phyloP scores from a whole-genome alignment of 2,329 filamentous ascomycete species.

The Mycosphaerelloides madeirae region DNA sequence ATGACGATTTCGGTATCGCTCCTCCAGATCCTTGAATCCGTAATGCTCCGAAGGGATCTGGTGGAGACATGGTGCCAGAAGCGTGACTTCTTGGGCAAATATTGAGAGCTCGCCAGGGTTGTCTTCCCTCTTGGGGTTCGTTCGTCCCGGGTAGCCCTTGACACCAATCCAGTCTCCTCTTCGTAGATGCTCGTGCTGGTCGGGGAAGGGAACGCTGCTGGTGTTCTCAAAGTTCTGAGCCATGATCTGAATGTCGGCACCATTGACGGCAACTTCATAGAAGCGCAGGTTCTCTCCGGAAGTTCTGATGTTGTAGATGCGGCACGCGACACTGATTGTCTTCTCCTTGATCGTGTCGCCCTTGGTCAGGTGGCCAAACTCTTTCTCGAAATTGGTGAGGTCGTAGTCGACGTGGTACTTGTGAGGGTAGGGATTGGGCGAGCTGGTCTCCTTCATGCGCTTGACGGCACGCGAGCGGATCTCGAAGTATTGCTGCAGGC shows the following conservation, averaged over 20 bases:
- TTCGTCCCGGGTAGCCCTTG: conserved; percentile 76
- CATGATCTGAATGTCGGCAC: conserved; percentile 81
- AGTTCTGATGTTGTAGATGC: conserved; percentile 83
- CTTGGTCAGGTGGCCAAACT: conserved; percentile 78
- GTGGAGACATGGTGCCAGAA: conserved; percentile 87
- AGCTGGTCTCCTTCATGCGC: conserved; percentile 66
- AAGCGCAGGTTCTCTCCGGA: conserved; percentile 83
- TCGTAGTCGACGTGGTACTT: conserved; percentile 85
- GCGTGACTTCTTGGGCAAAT: conserved; percentile 78
- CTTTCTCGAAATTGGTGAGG: conserved; percentile 70
- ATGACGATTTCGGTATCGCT: conserved; percentile 87
- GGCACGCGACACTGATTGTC: conserved; percentile 70
- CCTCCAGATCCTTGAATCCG: conserved; percentile 92
- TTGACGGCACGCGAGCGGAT: conserved; percentile 81
- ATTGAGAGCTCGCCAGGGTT: conserved; percentile 78
- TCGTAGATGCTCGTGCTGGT: conserved; percentile 83
- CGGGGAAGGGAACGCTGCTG: conserved; percentile 67
- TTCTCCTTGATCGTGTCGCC: conserved; percentile 76
- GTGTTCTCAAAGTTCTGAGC: conserved; percentile 77
- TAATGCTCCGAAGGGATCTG: conserved; percentile 86
- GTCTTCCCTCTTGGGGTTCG: conserved; percentile 76
- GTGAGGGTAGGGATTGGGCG: conserved; percentile 87
- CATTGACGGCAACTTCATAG: conserved; percentile 77
- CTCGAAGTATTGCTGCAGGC: conserved; percentile 72
- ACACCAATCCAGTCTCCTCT: conserved; percentile 91